Percentiles rank a stretch among this genome's conserved stretches.
Conservation (phyloP, 257 asterid species). For the Solanum dulcamara region DNA sequence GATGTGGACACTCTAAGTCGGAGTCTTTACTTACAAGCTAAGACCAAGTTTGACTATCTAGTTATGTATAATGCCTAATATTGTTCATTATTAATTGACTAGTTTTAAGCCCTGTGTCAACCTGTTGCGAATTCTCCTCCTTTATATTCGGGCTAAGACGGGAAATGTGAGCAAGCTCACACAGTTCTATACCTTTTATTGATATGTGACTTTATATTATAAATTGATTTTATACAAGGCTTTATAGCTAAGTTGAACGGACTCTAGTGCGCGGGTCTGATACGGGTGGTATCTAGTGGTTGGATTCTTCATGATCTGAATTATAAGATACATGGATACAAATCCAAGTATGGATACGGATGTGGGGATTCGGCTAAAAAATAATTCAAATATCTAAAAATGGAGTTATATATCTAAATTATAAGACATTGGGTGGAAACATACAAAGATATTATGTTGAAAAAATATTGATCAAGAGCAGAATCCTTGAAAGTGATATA, state of each 20-base stretch:
- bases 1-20: not conserved
- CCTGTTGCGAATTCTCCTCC: not conserved
- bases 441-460: not conserved
- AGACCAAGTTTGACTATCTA: too few species aligned
- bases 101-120: not conserved
- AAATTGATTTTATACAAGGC: not conserved
- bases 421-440: not conserved
- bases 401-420: not conserved
- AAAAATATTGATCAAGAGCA: not conserved
- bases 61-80: not conserved
- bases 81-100: not conserved
- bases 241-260: not conserved
- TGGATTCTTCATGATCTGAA: not conserved
- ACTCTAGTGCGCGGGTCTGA: not conserved
- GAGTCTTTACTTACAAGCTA: not conserved
- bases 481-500: not conserved
- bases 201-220: not conserved
- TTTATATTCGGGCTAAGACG: not conserved
- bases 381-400: not conserved
- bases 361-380: not conserved
- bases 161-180: not conserved
- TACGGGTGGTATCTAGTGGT: not conserved
- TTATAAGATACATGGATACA: not conserved
- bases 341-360: too few species aligned
- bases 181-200: not conserved